A percentile compares a stretch with the other conserved stretches of the same genome.
Evolutionary conservation across 2,329 filamentous ascomycete species (phyloP).

Genomic region (Colletotrichum ledebouriae): DNA sequence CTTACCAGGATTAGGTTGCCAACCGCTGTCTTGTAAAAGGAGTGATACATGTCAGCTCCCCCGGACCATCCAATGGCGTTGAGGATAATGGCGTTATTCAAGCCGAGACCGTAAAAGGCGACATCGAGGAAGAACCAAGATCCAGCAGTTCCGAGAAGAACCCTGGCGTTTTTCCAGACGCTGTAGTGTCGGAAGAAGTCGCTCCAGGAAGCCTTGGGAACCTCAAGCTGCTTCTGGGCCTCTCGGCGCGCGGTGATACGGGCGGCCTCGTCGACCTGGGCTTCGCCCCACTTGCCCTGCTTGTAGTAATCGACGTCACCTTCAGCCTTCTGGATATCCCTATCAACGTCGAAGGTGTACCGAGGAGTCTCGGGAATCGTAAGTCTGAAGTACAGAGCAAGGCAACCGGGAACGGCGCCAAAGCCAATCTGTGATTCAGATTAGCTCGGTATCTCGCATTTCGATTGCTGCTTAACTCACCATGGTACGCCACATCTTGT

Average conservation of each 20-base stretch:
- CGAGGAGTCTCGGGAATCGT: constrained; percentile 91
- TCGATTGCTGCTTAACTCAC: background rate
- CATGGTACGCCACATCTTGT: constrained; percentile 76
- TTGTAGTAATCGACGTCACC: constrained; percentile 83
- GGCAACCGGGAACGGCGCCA: constrained; percentile 74
- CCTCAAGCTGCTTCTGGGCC: constrained; percentile 66
- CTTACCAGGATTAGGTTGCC: constrained; percentile 79
- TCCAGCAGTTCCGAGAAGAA: constrained; percentile 82
- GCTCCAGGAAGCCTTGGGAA: constrained; percentile 77
- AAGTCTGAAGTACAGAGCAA: constrained; percentile 81
- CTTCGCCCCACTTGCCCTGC: constrained; percentile 68
- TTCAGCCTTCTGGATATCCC: constrained; percentile 80
- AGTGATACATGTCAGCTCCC: constrained; percentile 72
- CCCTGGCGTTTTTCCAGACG: constrained; percentile 77
- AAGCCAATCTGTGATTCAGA: constrained; percentile 62
- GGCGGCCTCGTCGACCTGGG: constrained; percentile 74
- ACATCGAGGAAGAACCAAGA: constrained; percentile 84
- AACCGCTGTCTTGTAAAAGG: constrained; percentile 79
- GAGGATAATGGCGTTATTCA: constrained; percentile 83
- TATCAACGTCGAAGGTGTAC: constrained; percentile 86
- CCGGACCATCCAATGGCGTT: constrained; percentile 77
- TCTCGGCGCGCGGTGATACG: constrained; percentile 71
- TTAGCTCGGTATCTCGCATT: background rate
- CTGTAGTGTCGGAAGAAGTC: constrained; percentile 81
- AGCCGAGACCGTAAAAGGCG: constrained; percentile 76